phyloP scores from a whole-genome alignment of 129 eudicot species.

The Logfia minima region DNA sequence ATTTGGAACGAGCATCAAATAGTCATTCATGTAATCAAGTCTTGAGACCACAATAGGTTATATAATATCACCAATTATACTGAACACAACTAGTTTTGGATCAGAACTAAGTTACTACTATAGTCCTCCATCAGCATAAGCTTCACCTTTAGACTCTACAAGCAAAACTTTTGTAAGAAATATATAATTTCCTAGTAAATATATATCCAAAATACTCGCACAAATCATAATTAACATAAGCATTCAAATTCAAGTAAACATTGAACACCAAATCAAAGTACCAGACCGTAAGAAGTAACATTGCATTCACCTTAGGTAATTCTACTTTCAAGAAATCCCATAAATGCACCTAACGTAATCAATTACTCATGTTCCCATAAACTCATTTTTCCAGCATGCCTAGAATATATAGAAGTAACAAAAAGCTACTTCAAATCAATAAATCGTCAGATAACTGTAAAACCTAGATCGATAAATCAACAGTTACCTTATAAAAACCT shows the following conservation, averaged over 20 bases:
- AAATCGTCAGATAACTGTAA: background rate
- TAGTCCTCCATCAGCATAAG: background rate
- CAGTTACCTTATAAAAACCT: background rate
- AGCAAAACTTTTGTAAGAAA: background rate
- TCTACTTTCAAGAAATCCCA: background rate
- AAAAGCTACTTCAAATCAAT: slow-evolving; percentile 11
- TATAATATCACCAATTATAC: background rate
- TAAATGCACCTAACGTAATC: background rate
- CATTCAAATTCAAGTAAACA: slow-evolving; percentile 9
- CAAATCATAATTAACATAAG: slow-evolving; percentile 9
- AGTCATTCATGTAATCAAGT: background rate
- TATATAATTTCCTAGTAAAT: background rate
- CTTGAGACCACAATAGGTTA: background rate
- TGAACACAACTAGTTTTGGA: background rate
- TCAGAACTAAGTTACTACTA: background rate
- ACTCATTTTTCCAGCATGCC: slow-evolving; percentile 7
- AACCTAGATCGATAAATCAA: background rate
- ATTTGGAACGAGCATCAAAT: background rate
- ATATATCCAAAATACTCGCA: slow-evolving; percentile 10
- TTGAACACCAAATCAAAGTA: background rate
- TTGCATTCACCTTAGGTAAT: slow-evolving; percentile 15
- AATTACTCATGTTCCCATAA: slow-evolving; percentile 9
- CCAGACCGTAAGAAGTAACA: background rate
- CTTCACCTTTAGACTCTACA: slow-evolving; percentile 5
- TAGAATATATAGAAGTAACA: background rate